Evolutionary conservation across 1,139 yeast genomes (phyloP).

Genomic region (Hansenula anomala): DNA sequence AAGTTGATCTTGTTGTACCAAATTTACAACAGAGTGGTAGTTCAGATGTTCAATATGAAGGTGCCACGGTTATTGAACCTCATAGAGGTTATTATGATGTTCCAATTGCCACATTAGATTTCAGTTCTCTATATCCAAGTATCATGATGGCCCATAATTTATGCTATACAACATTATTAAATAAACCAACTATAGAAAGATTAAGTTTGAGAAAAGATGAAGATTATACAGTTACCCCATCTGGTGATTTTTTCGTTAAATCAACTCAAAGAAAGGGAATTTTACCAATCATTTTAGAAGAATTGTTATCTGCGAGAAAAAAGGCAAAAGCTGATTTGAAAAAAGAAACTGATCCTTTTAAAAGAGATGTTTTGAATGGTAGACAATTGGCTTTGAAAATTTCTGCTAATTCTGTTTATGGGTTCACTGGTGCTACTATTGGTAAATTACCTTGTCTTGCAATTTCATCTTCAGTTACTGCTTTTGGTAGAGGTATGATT

Average conservation of each 20-base stretch:
- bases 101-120: conserved; percentile 97
- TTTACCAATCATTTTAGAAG: conserved; percentile 86
- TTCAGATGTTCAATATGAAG: conserved; percentile 87
- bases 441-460: conserved; percentile 97
- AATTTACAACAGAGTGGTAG: conserved; percentile 80
- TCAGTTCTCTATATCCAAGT: conserved; percentile 95
- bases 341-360: conserved; percentile 92
- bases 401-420: conserved; percentile 97
- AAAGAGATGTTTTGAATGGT: conserved; percentile 90
- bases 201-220: conserved; percentile 58
- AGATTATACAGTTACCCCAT: conserved; percentile 87
- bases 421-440: conserved; percentile 97
- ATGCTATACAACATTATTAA: conserved; percentile 87
- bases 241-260: conserved; percentile 90
- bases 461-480: conserved; percentile 91
- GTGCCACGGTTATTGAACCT: conserved; percentile 99
- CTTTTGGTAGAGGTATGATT: conserved; percentile 97
- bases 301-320: conserved; percentile 86
- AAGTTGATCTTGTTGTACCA: conserved; percentile 84
- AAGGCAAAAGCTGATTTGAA: conserved; percentile 87
- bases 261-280: conserved; percentile 70
- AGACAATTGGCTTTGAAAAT: conserved; percentile 94
- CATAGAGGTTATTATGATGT: conserved; percentile 91
- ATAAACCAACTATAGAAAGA: conserved; percentile 62
- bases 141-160: conserved; percentile 99